phyloP scores from a whole-genome alignment of 768 basidiomycete genomes.

The Rhodotorula graminis region DNA sequence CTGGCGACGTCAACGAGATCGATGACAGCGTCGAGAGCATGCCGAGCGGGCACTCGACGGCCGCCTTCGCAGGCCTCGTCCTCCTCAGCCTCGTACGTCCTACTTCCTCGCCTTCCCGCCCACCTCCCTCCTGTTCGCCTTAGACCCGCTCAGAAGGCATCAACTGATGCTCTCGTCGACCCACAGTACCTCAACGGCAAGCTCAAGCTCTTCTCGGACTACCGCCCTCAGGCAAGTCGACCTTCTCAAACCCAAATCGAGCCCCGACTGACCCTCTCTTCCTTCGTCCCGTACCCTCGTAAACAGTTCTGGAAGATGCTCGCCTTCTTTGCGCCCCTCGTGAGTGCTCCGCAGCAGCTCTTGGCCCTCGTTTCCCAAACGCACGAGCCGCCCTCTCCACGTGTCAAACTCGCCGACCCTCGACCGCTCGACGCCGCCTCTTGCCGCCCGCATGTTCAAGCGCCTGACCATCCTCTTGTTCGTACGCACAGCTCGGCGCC shows the following conservation, averaged over 20 bases:
- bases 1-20: slow-evolving; percentile 57
- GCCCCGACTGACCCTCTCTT: neutral
- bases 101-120: neutral
- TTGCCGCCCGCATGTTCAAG: too few species aligned
- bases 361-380: too few species aligned
- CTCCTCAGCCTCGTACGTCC: slow-evolving; percentile 46
- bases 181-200: slow-evolving; percentile 51
- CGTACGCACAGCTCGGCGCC: slow-evolving; percentile 48
- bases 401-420: too few species aligned
- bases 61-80: slow-evolving; percentile 58
- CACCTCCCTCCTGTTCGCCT: slow-evolving; percentile 43
- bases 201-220: slow-evolving; percentile 59
- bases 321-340: slow-evolving; percentile 56
- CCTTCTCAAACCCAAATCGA: neutral
- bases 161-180: neutral
- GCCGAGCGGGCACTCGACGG: slow-evolving; percentile 60
- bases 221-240: slow-evolving; percentile 50
- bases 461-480: neutral
- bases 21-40: slow-evolving; percentile 57
- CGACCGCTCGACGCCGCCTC: too few species aligned
- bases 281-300: too few species aligned
- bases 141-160: neutral
- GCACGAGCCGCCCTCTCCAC: too few species aligned
- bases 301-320: slow-evolving; percentile 60
- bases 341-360: neutral